Evolutionary conservation across 345 rosid species (phyloP).

Genomic region (Eutrema yunnanense): DNA sequence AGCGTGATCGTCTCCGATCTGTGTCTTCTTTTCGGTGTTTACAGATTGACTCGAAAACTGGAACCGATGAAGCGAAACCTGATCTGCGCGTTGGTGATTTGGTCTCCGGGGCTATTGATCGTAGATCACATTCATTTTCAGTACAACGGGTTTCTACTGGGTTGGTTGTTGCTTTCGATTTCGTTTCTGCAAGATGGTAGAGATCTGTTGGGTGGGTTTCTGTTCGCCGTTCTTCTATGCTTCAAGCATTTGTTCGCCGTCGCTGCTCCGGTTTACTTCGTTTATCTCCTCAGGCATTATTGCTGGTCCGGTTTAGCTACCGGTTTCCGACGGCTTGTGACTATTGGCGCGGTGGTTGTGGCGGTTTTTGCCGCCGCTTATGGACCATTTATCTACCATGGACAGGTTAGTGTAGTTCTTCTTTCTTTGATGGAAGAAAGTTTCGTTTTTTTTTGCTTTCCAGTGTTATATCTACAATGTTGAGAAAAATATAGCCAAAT

Average conservation of each 20-base stretch:
- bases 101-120: slow-evolving; percentile 79
- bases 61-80: slow-evolving; percentile 34
- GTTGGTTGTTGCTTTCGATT: slow-evolving; percentile 69
- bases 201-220: slow-evolving; percentile 77
- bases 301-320: slow-evolving; percentile 56
- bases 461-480: neutral
- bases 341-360: slow-evolving; percentile 56
- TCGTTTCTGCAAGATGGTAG: slow-evolving; percentile 72
- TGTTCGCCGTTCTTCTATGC: slow-evolving; percentile 70
- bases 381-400: slow-evolving; percentile 72
- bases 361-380: slow-evolving; percentile 64
- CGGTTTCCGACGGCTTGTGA: slow-evolving; percentile 47
- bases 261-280: slow-evolving; percentile 89
- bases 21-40: slow-evolving; percentile 49
- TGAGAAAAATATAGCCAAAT: neutral
- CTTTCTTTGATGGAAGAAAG: neutral
- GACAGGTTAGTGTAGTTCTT: slow-evolving; percentile 48
- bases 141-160: slow-evolving; percentile 56
- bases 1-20: slow-evolving; percentile 73
- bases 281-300: slow-evolving; percentile 77
- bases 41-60: slow-evolving; percentile 38
- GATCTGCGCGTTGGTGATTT: slow-evolving; percentile 63
- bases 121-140: too few species aligned
- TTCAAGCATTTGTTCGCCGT: slow-evolving; percentile 95
- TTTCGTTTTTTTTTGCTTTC: neutral